Percentiles rank a stretch among this genome's conserved stretches.
Evolutionary conservation across 1,284 basidiomycete genomes (phyloP).

Genomic region (Laetiporus sulphureus): DNA sequence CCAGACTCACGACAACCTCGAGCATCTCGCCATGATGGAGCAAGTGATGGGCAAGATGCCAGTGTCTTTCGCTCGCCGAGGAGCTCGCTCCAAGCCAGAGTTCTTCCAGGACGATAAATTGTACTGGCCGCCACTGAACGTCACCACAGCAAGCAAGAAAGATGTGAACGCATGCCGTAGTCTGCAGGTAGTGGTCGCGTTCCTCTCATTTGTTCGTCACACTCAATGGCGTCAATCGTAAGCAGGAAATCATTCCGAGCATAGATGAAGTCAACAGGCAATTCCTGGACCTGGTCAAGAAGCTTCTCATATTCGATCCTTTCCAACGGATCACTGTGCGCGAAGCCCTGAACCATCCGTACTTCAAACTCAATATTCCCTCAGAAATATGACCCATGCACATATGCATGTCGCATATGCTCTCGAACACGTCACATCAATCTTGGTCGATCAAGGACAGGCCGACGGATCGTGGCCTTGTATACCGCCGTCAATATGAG

Average conservation of each 20-base stretch:
- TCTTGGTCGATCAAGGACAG: slow-evolving; percentile 23
- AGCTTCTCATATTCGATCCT: slow-evolving; percentile 90
- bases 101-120: slow-evolving; percentile 76
- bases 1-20: slow-evolving; percentile 98
- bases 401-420: slow-evolving; percentile 9
- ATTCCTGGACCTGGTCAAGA: slow-evolving; percentile 84
- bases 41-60: slow-evolving; percentile 98
- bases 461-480: slow-evolving; percentile 20
- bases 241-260: slow-evolving; percentile 78
- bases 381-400: slow-evolving; percentile 24
- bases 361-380: slow-evolving; percentile 64
- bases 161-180: slow-evolving; percentile 86
- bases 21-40: slow-evolving; percentile 99
- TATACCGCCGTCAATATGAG: slow-evolving; percentile 23
- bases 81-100: slow-evolving; percentile 77
- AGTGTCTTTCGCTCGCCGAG: slow-evolving; percentile 69
- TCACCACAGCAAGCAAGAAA: slow-evolving; percentile 69
- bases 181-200: slow-evolving; percentile 64
- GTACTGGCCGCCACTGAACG: not conserved
- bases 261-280: slow-evolving; percentile 66
- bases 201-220: slow-evolving; percentile 2
- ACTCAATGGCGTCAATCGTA: not conserved
- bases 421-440: slow-evolving; percentile 11
- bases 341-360: slow-evolving; percentile 84
- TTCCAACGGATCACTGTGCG: slow-evolving; percentile 79